Evolutionary conservation across 208 protist genomes (phyloP).

Genomic region (Lotmaria passim): DNA sequence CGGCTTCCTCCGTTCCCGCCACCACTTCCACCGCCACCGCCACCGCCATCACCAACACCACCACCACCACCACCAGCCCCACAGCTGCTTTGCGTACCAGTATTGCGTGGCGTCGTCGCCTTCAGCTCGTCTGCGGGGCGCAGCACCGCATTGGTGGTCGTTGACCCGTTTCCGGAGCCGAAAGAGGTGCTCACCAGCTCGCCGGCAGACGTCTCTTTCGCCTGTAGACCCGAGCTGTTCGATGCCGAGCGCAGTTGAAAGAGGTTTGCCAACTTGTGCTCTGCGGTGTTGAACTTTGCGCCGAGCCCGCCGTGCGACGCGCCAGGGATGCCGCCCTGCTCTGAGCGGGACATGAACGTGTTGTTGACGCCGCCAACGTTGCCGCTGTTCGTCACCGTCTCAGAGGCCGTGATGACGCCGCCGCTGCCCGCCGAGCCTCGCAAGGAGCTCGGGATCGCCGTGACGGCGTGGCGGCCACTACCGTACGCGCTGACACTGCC

Average conservation of each 20-base stretch:
- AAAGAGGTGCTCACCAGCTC: conserved; percentile 8
- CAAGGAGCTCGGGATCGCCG: conserved; percentile 10
- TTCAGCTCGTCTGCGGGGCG: conserved; percentile 19
- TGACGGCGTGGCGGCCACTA: conserved; percentile 21
- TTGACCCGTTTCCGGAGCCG: not conserved
- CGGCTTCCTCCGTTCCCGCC: conserved; percentile 13
- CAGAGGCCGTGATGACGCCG: conserved; percentile 26
- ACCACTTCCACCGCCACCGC: conserved; percentile 28
- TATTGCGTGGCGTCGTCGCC: conserved; percentile 4
- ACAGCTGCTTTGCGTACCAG: not conserved
- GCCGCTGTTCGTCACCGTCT: conserved; percentile 24
- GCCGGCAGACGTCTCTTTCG: conserved; percentile 16
- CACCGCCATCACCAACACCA: conserved; percentile 39
- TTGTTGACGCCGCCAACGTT: conserved; percentile 3
- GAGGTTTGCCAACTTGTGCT: conserved; percentile 30
- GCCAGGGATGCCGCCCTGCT: conserved; percentile 22
- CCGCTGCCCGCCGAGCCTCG: not conserved
- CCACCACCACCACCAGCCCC: conserved; percentile 21
- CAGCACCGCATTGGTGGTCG: conserved; percentile 20
- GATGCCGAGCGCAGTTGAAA: conserved; percentile 16
- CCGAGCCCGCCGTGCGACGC: not conserved
- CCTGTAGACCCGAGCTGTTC: conserved; percentile 9
- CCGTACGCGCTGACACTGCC: conserved; percentile 7
- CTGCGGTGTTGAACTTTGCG: conserved; percentile 1
- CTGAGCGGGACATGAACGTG: conserved; percentile 23